Conservation (phyloP, 2,329 filamentous ascomycete species). For the Colletotrichum lupini region DNA sequence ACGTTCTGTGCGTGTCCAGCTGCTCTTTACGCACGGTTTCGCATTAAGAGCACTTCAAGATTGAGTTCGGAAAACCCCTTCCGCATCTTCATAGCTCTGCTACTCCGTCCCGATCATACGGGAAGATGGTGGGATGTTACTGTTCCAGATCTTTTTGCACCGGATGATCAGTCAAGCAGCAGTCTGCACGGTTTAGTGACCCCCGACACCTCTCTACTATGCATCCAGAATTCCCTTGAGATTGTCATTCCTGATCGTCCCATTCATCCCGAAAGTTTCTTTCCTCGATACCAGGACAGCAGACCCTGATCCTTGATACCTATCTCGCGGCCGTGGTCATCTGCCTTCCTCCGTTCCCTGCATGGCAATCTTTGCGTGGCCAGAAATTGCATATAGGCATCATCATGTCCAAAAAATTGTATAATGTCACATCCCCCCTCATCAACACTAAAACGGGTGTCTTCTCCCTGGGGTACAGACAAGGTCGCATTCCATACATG, state of each 20-base stretch:
- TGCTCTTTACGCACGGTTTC: constrained; percentile 4
- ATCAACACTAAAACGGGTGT: background rate
- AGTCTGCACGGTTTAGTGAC: background rate
- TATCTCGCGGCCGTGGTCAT: background rate
- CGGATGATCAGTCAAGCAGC: background rate
- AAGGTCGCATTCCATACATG: background rate
- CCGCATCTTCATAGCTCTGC: background rate
- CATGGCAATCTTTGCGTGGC: background rate
- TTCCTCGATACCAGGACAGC: background rate
- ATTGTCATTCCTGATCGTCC: background rate
- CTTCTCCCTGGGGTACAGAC: background rate
- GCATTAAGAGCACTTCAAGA: background rate
- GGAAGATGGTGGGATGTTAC: constrained; percentile 22
- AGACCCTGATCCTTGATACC: background rate
- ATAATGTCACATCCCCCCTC: background rate
- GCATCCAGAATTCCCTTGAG: background rate
- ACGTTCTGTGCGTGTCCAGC: constrained; percentile 34
- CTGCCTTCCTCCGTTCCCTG: background rate
- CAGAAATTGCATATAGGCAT: background rate
- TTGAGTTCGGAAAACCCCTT: constrained; percentile 11
- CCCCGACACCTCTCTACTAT: background rate
- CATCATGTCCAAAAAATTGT: no score
- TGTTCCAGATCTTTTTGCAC: background rate
- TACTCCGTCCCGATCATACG: constrained; percentile 5
- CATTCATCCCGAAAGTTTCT: background rate